Percentiles rank a stretch among this genome's conserved stretches.
Evolutionary conservation across 768 basidiomycete species (phyloP).

Genomic region (Hirschioporus abietinus): DNA sequence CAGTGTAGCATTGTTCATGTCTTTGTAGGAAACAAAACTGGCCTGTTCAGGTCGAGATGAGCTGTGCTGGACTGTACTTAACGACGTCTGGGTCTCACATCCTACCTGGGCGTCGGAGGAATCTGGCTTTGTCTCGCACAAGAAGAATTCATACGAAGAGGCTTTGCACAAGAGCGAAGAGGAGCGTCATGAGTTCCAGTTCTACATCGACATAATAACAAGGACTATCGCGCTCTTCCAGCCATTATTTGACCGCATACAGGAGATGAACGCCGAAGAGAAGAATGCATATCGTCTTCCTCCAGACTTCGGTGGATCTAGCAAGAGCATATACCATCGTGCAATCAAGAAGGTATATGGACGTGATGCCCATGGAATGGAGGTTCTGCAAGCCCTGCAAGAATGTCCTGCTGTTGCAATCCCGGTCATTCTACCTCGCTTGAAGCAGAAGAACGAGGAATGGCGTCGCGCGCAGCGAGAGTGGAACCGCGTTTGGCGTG

Average conservation of each 20-base stretch:
- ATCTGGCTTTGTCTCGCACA: conserved; percentile 88
- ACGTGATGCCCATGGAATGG: conserved; percentile 55
- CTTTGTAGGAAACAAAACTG: conserved; percentile 70
- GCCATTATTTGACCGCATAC: conserved; percentile 77
- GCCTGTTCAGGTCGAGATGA: conserved; percentile 94
- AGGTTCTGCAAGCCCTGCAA: conserved; percentile 82
- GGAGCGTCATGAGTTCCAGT: conserved; percentile 96
- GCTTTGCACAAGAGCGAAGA: conserved; percentile 96
- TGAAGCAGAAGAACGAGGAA: conserved; percentile 94
- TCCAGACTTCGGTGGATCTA: conserved; percentile 83
- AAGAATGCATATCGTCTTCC: conserved; percentile 74
- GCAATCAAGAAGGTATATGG: conserved; percentile 95
- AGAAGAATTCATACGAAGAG: conserved; percentile 96
- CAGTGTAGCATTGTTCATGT: conserved; percentile 10
- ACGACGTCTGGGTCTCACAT: conserved; percentile 98
- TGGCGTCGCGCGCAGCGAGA: conserved; percentile 93
- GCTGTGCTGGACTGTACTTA: conserved; percentile 91
- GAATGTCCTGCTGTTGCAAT: conserved; percentile 88
- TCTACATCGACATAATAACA: conserved; percentile 84
- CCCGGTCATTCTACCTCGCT: conserved; percentile 82
- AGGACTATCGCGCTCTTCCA: conserved; percentile 91
- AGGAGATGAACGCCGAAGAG: conserved; percentile 87
- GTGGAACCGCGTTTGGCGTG: conserved; percentile 96
- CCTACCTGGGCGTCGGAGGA: conserved; percentile 98
- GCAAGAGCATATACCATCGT: conserved; percentile 85